These are phyloP conservation scores for Fusarium sp. DNA, from an alignment of 2,329 filamentous ascomycete genomes.

Conservation along the genomic window DNA sequence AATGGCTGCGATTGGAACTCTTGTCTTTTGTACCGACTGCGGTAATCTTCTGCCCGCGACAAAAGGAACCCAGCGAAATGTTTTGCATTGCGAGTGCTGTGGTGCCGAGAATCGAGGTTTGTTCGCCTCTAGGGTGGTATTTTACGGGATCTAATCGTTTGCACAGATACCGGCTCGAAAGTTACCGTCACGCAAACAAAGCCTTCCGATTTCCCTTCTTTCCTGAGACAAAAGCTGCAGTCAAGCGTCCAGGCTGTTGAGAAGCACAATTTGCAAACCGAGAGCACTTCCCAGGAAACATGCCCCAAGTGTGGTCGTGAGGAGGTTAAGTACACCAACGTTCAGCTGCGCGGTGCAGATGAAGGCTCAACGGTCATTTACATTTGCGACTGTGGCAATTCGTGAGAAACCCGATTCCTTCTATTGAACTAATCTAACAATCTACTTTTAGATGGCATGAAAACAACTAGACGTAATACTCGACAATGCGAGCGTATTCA, in stretches of 20 bases:
- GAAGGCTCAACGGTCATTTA: slow-evolving; percentile 96
- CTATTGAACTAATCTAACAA: slow-evolving; percentile 45
- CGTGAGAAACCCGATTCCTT: slow-evolving; percentile 63
- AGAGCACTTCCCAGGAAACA: slow-evolving; percentile 74
- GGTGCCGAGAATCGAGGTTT: slow-evolving; percentile 86
- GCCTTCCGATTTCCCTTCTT: slow-evolving; percentile 88
- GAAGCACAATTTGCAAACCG: slow-evolving; percentile 81
- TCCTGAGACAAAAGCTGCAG: slow-evolving; percentile 83
- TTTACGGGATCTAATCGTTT: slow-evolving; percentile 29
- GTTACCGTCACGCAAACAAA: slow-evolving; percentile 87
- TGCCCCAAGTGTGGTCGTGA: slow-evolving; percentile 86
- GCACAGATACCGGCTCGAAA: slow-evolving; percentile 78
- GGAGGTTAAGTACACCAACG: slow-evolving; percentile 86
- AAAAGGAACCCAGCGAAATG: slow-evolving; percentile 79
- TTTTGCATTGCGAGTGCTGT: slow-evolving; percentile 87
- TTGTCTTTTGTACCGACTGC: slow-evolving; percentile 94
- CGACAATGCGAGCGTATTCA: slow-evolving; percentile 32
- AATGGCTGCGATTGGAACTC: slow-evolving; percentile 91
- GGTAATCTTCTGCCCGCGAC: slow-evolving; percentile 89
- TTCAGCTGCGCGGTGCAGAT: slow-evolving; percentile 91
- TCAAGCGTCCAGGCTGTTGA: slow-evolving; percentile 89
- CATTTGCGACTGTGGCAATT: slow-evolving; percentile 87
- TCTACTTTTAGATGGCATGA: slow-evolving; percentile 63
- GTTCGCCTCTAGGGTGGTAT: slow-evolving; percentile 31
- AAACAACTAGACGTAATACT: slow-evolving; percentile 65